Evolutionary conservation across 1,284 basidiomycete genomes (phyloP).

Genomic region (Prillingera fragicola): DNA sequence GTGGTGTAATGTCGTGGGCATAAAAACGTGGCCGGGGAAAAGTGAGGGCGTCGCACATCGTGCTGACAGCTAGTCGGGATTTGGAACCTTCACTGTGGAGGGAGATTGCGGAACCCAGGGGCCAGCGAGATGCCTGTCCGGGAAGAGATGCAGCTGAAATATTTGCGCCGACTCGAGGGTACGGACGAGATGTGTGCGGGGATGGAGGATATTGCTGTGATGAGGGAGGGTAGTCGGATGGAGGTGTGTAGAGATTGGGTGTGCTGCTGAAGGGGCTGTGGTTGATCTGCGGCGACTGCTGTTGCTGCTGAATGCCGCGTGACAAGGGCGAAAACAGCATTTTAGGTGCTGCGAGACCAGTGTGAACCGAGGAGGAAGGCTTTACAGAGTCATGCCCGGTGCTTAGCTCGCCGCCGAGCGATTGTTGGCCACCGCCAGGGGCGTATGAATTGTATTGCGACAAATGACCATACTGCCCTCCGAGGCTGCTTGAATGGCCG

Average conservation of each 20-base stretch:
- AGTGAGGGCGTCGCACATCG: conserved; percentile 38
- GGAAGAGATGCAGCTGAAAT: neutral
- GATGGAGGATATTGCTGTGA: neutral
- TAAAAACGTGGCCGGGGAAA: conserved; percentile 36
- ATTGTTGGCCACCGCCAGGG: neutral
- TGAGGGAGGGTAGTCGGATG: conserved; percentile 1
- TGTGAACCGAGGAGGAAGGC: conserved; percentile 33
- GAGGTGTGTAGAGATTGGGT: neutral
- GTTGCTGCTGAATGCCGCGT: conserved; percentile 18
- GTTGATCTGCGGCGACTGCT: neutral
- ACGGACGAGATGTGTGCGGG: neutral
- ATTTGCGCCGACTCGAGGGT: conserved; percentile 12
- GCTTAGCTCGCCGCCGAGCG: neutral
- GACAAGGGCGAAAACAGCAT: conserved; percentile 40
- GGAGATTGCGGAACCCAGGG: conserved; percentile 19
- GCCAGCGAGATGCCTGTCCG: conserved; percentile 7
- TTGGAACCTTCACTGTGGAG: conserved; percentile 17
- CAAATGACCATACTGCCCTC: neutral
- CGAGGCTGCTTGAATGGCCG: too few relatives aligned
- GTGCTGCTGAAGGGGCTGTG: conserved; percentile 6
- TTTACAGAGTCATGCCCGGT: conserved; percentile 12
- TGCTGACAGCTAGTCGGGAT: conserved; percentile 15
- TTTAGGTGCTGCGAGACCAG: conserved; percentile 32
- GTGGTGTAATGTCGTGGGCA: conserved; percentile 38
- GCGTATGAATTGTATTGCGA: neutral